A percentile compares a stretch with the other conserved stretches of the same genome.
phyloP scores from a whole-genome alignment of 1,284 basidiomycete species.

The Irpex sp. region DNA sequence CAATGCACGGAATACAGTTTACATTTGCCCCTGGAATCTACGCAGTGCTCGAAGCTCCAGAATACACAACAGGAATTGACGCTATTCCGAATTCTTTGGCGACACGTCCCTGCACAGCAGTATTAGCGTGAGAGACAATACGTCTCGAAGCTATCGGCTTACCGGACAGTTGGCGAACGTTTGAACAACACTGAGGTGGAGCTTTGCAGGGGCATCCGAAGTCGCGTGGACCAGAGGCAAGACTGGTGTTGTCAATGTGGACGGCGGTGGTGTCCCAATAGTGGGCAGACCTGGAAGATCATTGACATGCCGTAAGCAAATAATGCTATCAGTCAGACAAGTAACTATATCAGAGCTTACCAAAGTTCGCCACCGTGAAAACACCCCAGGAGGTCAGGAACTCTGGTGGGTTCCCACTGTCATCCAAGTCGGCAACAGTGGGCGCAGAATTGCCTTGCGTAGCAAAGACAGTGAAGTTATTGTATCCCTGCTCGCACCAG shows the following conservation, averaged over 20 bases:
- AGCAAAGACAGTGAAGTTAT: conserved; percentile 10
- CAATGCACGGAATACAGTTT: no score
- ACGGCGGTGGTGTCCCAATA: conserved; percentile 5
- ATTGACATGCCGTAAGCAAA: no score
- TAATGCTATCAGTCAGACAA: no score
- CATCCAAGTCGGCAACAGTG: conserved; percentile 8
- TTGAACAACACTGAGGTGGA: conserved; percentile 10
- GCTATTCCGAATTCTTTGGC: conserved; percentile 1
- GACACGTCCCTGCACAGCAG: not conserved
- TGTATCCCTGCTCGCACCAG: conserved; percentile 14
- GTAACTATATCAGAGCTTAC: not conserved
- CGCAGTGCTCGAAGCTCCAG: not conserved
- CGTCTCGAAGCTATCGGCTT: not conserved
- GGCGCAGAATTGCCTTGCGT: not conserved
- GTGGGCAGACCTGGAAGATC: conserved; percentile 7
- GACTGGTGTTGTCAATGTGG: conserved; percentile 1
- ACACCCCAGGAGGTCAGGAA: conserved; percentile 5
- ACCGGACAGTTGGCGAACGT: conserved; percentile 11
- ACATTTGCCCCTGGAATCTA: not conserved
- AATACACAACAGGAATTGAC: conserved; percentile 1
- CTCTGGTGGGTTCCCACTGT: conserved; percentile 2
- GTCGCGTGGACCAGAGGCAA: not conserved
- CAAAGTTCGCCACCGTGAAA: conserved; percentile 13
- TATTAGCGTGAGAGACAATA: not conserved
- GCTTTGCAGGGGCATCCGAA: not conserved